Conservation (phyloP, 169 alveolate species). For the Cryptosporidium sp. region DNA sequence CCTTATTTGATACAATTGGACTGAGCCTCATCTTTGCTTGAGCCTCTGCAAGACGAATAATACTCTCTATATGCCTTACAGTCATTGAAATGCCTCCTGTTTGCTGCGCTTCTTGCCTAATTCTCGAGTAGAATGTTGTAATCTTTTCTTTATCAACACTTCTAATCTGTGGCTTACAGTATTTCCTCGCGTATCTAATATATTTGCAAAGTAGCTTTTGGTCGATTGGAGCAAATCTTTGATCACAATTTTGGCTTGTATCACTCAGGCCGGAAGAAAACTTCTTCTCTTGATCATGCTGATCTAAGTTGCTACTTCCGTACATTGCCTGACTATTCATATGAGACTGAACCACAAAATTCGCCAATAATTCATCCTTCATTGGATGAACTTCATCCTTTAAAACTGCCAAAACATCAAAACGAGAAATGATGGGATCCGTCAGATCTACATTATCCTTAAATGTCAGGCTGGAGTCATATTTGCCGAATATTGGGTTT, state of each 20-base stretch:
- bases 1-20: constrained; percentile 92
- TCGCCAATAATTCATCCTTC: constrained; percentile 94
- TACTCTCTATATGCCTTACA: constrained; percentile 95
- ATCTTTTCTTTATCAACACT: constrained; percentile 91
- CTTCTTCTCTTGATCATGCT: constrained; percentile 70
- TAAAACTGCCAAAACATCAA: constrained; percentile 97
- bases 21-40: constrained; percentile 96
- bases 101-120: constrained; percentile 93
- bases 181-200: constrained; percentile 94
- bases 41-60: constrained; percentile 96
- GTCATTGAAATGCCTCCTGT: constrained; percentile 98
- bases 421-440: constrained; percentile 98
- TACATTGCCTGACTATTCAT: constrained; percentile 78
- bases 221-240: constrained; percentile 81
- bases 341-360: constrained; percentile 91
- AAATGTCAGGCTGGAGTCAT: constrained; percentile 96
- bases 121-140: constrained; percentile 92
- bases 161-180: constrained; percentile 86
- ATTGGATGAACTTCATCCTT: constrained; percentile 96
- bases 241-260: not conserved
- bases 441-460: constrained; percentile 99
- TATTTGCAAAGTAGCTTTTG: constrained; percentile 95
- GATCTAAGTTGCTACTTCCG: constrained; percentile 67
- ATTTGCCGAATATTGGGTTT: constrained; percentile 96
- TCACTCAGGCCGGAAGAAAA: constrained; percentile 69